Evolutionary conservation across 345 rosid species (phyloP).

Genomic region (Pelargonium nanum): DNA sequence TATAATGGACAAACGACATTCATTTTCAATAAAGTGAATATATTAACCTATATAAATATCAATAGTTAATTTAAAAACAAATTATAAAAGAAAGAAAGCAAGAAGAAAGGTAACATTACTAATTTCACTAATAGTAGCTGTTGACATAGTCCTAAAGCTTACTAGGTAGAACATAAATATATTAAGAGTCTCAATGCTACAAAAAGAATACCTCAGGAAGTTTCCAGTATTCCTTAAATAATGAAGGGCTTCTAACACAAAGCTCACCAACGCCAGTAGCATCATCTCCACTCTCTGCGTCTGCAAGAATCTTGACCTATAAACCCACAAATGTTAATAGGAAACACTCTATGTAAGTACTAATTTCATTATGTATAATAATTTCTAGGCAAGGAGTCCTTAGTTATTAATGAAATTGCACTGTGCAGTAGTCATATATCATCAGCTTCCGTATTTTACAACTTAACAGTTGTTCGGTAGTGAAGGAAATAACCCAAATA

Average conservation of each 20-base stretch:
- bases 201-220: slow-evolving; percentile 58
- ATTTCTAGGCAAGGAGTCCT: not conserved
- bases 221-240: slow-evolving; percentile 93
- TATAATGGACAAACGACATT: too few relatives aligned
- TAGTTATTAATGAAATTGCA: not conserved
- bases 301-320: slow-evolving; percentile 58
- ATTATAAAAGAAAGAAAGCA: too few relatives aligned
- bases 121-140: not conserved
- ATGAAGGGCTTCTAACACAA: slow-evolving; percentile 81
- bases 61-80: too few relatives aligned
- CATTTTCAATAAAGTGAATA: too few relatives aligned
- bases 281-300: slow-evolving; percentile 44
- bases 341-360: not conserved
- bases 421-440: not conserved
- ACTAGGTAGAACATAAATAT: not conserved
- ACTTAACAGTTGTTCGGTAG: not conserved
- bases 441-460: not conserved
- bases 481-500: too few relatives aligned
- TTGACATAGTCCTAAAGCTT: not conserved
- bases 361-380: not conserved
- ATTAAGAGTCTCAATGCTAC: not conserved
- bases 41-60: too few relatives aligned
- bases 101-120: too few relatives aligned
- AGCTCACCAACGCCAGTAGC: slow-evolving; percentile 64
- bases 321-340: slow-evolving; percentile 8